Percentiles rank a stretch among this genome's conserved stretches.
Evolutionary conservation across 768 basidiomycete species (phyloP).

Genomic region (Hericium coralloides): DNA sequence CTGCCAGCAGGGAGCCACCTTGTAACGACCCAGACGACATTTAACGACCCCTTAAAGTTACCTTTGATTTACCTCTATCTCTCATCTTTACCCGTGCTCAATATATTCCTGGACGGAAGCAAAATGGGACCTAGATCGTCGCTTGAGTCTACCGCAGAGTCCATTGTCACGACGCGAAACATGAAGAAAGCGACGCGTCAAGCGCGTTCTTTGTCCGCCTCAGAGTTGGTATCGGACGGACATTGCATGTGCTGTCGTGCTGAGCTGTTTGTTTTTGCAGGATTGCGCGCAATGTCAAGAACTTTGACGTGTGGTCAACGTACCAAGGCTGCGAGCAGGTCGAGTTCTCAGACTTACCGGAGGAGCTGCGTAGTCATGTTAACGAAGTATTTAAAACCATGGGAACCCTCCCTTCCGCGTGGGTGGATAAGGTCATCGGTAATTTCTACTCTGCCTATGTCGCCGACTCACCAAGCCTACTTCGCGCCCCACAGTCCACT

Average conservation of each 20-base stretch:
- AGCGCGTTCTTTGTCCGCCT: not conserved
- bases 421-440: constrained; percentile 31
- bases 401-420: constrained; percentile 29
- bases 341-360: constrained; percentile 35
- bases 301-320: constrained; percentile 44
- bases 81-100: not conserved
- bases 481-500: constrained; percentile 16
- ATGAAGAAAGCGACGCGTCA: constrained; percentile 17
- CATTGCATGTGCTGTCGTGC: not conserved
- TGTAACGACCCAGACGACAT: not conserved
- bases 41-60: not conserved
- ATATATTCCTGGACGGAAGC: not conserved
- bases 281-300: constrained; percentile 38
- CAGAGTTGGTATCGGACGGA: not conserved
- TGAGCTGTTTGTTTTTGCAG: constrained; percentile 18
- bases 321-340: constrained; percentile 43
- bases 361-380: constrained; percentile 27
- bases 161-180: not conserved
- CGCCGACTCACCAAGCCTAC: not conserved
- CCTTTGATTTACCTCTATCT: not conserved
- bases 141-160: not conserved
- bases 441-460: not conserved
- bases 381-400: constrained; percentile 29
- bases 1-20: not conserved
- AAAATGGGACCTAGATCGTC: not conserved